Percentiles rank a stretch among this genome's conserved stretches.
These are phyloP conservation scores for Mucor sp. DNA, from an alignment of 371 early-diverging fungal species.

Conservation along the genomic window DNA sequence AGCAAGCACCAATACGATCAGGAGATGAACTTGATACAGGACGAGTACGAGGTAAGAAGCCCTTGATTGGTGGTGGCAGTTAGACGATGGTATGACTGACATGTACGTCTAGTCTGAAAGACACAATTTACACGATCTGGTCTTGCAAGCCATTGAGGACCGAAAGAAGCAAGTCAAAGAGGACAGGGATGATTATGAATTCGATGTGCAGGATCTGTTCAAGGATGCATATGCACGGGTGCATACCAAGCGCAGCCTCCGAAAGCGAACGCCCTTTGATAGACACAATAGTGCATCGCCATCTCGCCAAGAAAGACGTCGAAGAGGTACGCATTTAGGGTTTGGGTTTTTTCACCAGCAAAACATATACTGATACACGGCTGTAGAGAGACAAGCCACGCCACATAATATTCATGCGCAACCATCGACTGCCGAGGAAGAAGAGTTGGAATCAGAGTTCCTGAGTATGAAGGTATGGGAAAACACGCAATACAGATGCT, in stretches of 20 bases:
- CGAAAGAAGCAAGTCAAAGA: constrained; percentile 20
- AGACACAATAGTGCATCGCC: constrained; percentile 19
- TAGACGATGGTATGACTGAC: too few species aligned
- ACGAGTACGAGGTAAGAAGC: constrained; percentile 28
- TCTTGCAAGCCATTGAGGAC: constrained; percentile 27
- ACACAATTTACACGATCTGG: constrained; percentile 22
- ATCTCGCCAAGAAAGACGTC: constrained; percentile 25
- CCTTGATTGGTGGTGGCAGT: too few species aligned
- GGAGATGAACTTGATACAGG: constrained; percentile 18
- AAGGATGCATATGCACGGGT: constrained; percentile 21
- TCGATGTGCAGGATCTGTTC: constrained; percentile 20
- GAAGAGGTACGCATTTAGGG: constrained; percentile 18
- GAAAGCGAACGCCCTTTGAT: constrained; percentile 13
- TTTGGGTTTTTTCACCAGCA: too few species aligned
- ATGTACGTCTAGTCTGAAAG: constrained; percentile 17
- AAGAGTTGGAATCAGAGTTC: constrained; percentile 29
- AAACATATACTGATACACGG: not conserved
- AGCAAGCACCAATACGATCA: constrained; percentile 24
- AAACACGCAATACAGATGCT: not conserved
- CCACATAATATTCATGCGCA: constrained; percentile 28
- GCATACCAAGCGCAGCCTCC: constrained; percentile 9
- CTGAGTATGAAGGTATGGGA: constrained; percentile 25
- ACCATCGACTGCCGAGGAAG: constrained; percentile 23
- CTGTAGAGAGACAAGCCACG: constrained; percentile 17
- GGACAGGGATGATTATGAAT: constrained; percentile 16